Base-by-base conservation (phyloP, 75 land plant genomes). In the Cryptomeria japonica region DNA sequence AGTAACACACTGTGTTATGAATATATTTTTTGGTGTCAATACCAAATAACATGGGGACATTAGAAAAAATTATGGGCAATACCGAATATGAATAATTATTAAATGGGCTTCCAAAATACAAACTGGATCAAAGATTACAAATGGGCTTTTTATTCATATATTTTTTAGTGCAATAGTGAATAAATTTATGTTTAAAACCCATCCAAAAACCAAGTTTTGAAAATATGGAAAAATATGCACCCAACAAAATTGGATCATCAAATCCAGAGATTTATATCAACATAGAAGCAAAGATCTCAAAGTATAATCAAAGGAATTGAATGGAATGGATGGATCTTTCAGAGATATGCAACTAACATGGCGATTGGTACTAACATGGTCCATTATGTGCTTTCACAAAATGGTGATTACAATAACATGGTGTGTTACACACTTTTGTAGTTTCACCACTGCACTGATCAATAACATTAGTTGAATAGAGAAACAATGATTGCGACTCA, bases 251-350 rank as follows among this genome's bases (percentile, higher is more conserved):
- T 36, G 6, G 77, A 2, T 19, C 28, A 0, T 19, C 11, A 19
- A 25, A 8, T 79, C 44, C 82, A 38, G 82, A 25, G 42, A 22
- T 79, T 38, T 7, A 25, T 19, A 22, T 37, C 8, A 3, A 39
- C 82, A 39, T 46, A 79, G 42, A 79, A 41, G 82, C 82, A 46
- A 79, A 79, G 82, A 79, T 79, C 82, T 79, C 82, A 79, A 79
- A 41, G 82, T 41, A 79, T 38, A 39, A 79, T 34, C 2, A 28
- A 79, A 38, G 39, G 80, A 79, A 39, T 79, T 28, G 82, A 2
- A 39, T 16, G 39, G 80, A 79, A 39, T 79, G n/a, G 82, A 79
- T 79, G 46, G 82, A 79, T 79, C 46, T 79, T 31, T 18, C 80
- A 36, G 15, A 13, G 39, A 77, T 34, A 5, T 77, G 6, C n/a